Evolutionary conservation across 441 rosid species (phyloP), one percentile per base, ranked within the genome.

Genomic region (Brassica hybrid): DNA sequence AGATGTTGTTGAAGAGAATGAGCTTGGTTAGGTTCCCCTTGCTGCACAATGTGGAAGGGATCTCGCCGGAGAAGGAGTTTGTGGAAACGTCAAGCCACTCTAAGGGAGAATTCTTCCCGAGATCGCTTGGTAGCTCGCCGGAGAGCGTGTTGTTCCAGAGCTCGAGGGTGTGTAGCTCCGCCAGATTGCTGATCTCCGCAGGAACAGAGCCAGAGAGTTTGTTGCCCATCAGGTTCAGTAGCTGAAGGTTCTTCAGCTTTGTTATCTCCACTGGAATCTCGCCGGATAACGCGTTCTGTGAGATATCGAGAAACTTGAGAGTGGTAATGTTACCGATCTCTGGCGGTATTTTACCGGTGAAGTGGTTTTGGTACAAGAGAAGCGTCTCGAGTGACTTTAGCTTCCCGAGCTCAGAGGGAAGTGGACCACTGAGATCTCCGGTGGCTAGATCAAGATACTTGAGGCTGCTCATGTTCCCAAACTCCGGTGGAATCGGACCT

Each of bases 131-230:
- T 69, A 95, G 74, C 65, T 89, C 81, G 56, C 98, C 98, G 13
- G 91, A 72, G 36, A 95, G 66, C 0, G 96, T 90, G 78, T 95
- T 93, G 84, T 89, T 91, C 99, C 99, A 93, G 25, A 95, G 91
- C 87, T 90, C 90, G 45, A 93, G 88, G 38, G 80, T 89, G 75
- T 85, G 71, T 66, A 93, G 66, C 62, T 88, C 82, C 5, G 84
- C 43, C 71, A 95, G 80, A 43, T 72, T 73, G 21, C 86, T 91
- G 13, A 95, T 83, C 23, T 72, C 80, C 0, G 77, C 74, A 13
- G 98, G 96, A 76, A 91, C 84, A 2, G 84, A 67, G 48, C 99
- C 98, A 5, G 91, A 78, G 58, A 95, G 85, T 71, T 68, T 83
- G 65, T 95, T 95, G 84, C 95, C 75, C 98, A 93, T 93, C 74